Evolutionary conservation across 2,329 filamentous ascomycete genomes (phyloP), one percentile per base, ranked within the genome.

Genomic region (Fusarium lateritium): DNA sequence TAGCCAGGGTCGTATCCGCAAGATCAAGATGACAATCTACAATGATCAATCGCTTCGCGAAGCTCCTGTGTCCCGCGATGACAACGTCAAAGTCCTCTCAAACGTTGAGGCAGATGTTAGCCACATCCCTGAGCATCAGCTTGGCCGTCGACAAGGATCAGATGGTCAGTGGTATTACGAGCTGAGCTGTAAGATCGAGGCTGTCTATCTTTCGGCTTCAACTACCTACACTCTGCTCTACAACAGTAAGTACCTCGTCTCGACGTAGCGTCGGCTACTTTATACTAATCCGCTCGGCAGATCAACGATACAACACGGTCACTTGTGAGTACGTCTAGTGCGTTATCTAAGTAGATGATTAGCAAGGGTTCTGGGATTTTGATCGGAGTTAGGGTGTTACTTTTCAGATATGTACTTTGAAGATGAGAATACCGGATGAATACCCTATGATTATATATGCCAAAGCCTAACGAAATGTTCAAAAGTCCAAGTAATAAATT

Each of bases 191-290:
- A 76, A 79, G 57, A 79, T 84, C 17, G 81, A 84, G 65, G 76
- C 79, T 2, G 75, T 81, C 5, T 83, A 82, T 64, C 76, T 79
- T 8, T 83, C 81, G 3, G 80, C 80, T 1, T 81, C 77, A 6
- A 83, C 81, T 1, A 75, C 78, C 26, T 84, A 84, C 65, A 83
- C 82, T 6, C 72, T 84, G 33, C 72, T 83, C 9, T 79, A 81
- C 59, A 79, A 83, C 51, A 77, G 81, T 82, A 69, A 69, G 80
- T 65, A 22, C 19, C 17, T 17, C 8, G 7, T 2, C 15, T 31
- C 28, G 6, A 7, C 5, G 7, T 6, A 17, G 24, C 19, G 22
- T 38, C 42, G 3, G 21, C 10, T 21, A 5, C 2, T 13, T 11
- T 13, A 15, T 51, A 28, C 72, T 78, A 61, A 77, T 60, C n/a